Evolutionary conservation across 495 filamentous ascomycete genomes (phyloP), one percentile per base, ranked within the genome.

Genomic region (Barbatosphaeria neglecta): DNA sequence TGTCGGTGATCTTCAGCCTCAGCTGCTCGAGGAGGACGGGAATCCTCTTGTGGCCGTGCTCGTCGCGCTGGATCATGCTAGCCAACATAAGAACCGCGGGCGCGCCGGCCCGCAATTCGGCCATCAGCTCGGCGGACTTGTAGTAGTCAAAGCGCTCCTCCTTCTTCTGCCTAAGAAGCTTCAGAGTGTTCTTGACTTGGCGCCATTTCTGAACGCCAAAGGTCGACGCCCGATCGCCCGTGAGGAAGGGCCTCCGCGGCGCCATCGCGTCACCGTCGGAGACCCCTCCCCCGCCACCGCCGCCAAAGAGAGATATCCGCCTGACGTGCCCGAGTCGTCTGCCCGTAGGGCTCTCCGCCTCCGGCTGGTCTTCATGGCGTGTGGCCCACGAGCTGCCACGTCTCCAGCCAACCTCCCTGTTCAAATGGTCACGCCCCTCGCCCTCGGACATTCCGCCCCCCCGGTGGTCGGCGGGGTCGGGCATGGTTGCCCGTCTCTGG

Each of bases 41-140:
- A 39, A 97, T 94, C 25, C 90, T 78, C 59, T 84, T 92, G 66
- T 95, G 92, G 35, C 89, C 88, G 51, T 95, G 86, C 62, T 99
- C 92, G 51, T 99, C 92, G 31, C 92, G 75, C 63, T 99, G 92
- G 56, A 95, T 90, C 83, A 95, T 95, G 54, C 87, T 95, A 6
- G 92, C 92, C 37, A 97, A 66, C 49, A 99, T 93, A 45, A 97
- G 64, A 19, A 87, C 92, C 10, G 92, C 92, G 8, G 92, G 92
- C 1, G 86, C 82, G 28, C 85, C 92, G 6, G 92, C 94, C 22
- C 89, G 81, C 19, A 99, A 72, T 61, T 99, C 92, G 5, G 93
- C 90, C 72, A 99, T 85, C 23, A 99, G 72, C 59, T 99, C 93
- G 17, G 92, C 90, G 20, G 89, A 95, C 56, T 99, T 99, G 56